Base-by-base conservation (phyloP, 202 grass and related monocot genomes). In the Carex arenaria region DNA sequence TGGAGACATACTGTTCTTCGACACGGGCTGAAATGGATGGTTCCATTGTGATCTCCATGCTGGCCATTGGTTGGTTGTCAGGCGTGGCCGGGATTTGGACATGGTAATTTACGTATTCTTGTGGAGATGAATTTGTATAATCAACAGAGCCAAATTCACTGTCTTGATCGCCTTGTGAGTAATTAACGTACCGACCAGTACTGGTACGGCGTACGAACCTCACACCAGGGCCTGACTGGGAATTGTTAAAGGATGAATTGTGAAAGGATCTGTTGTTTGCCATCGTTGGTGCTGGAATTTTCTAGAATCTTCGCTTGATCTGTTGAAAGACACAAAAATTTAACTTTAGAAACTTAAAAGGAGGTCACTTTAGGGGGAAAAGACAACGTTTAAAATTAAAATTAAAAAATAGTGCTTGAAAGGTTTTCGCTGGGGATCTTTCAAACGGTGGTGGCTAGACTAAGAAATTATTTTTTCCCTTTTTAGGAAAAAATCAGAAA, bases 1-100 rank as follows among this genome's bases (percentile, higher is more conserved):
- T 98, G 40, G 96, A 98, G 53, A 95, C 93, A 57, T 98, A 95
- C 68, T 95, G 96, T 71, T 98, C 96, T 87, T 95, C 96, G 0
- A 98, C 96, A 0, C 91, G 88, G 0, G 96, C 93, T 3, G 96
- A 95, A 84, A 98, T 93, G 45, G 87, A 79, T 1, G 91, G 89
- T 73, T 98, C 96, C 90, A 86, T 83, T 60, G 82, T 70, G 28
- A 86, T 78, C 80, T 89, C 88, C 80, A 82, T 82, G 53, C 73
- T 59, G 30, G 28, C 17, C 89, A 94, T 92, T 23, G 96, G 93
- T 85, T 95, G 96, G 87, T 98, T 94, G 82, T 98, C 96, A 0
- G 96, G 96, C 0, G 90, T 99, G 2, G 75, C 83, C 18, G 96
- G 96, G 72, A 95, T 96, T 59, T 90, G 89, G 0, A 99, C 96